Evolutionary conservation across 2,329 filamentous ascomycete species (phyloP).

Genomic region (Stromatinia cepivora): DNA sequence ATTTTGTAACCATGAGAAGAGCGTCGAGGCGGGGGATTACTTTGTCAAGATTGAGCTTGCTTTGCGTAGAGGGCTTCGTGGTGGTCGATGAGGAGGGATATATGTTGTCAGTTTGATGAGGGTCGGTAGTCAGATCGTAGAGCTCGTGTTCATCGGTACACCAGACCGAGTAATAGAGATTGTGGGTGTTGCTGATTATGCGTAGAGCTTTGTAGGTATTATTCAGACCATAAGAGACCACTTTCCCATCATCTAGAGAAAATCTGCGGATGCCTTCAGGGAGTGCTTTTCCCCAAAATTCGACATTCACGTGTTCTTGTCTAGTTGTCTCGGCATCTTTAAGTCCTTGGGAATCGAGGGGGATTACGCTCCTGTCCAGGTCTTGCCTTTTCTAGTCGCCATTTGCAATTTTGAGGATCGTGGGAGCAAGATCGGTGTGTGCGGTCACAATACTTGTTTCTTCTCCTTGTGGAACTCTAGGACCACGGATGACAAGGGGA

Average conservation of each 20-base stretch:
- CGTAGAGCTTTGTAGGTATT: conserved; percentile 54
- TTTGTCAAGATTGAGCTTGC: neutral
- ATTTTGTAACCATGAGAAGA: conserved; percentile 60
- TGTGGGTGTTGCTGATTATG: conserved; percentile 51
- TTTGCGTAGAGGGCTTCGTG: conserved; percentile 33
- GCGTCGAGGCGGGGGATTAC: conserved; percentile 52
- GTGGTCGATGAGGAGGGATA: conserved; percentile 33
- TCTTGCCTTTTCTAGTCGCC: conserved; percentile 44
- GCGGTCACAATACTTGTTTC: conserved; percentile 49
- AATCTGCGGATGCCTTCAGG: conserved; percentile 37
- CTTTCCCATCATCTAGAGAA: conserved; percentile 35
- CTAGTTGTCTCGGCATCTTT: conserved; percentile 32
- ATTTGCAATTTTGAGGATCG: conserved; percentile 47
- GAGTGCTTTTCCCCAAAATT: conserved; percentile 46
- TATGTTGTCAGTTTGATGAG: conserved; percentile 52
- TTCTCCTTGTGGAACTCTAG: conserved; percentile 50
- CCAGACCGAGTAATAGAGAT: conserved; percentile 67
- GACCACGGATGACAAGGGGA: conserved; percentile 58
- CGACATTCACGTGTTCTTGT: conserved; percentile 51
- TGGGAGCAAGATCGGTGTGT: conserved; percentile 55
- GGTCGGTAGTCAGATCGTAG: conserved; percentile 60
- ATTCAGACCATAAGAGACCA: conserved; percentile 39
- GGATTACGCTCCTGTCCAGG: conserved; percentile 50
- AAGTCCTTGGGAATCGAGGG: conserved; percentile 37
- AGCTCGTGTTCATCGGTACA: conserved; percentile 67